Percentiles rank a stretch among this genome's conserved stretches.
These are phyloP conservation scores for Coniochaeta sp. DNA, from an alignment of 2,329 filamentous ascomycete species.

Conservation along the genomic window DNA sequence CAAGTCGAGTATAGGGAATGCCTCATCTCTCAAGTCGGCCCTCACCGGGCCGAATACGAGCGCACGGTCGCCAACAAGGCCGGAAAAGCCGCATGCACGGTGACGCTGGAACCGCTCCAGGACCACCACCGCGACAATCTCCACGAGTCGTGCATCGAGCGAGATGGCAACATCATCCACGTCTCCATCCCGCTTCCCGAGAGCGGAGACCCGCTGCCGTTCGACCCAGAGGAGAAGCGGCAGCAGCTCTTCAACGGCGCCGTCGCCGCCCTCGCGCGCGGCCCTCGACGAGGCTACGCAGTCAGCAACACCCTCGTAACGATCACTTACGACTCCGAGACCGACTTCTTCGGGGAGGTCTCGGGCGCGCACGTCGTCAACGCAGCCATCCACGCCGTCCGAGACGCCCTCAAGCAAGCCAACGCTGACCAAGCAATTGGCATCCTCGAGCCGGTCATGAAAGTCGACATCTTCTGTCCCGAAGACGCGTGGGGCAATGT, in stretches of 20 bases:
- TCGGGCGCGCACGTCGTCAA: slow-evolving; percentile 62
- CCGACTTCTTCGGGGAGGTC: slow-evolving; percentile 63
- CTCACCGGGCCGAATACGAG: slow-evolving; percentile 62
- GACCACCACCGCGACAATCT: slow-evolving; percentile 24
- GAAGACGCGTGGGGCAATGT: slow-evolving; percentile 75
- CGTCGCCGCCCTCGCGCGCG: slow-evolving; percentile 75
- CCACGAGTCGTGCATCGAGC: slow-evolving; percentile 35
- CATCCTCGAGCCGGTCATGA: slow-evolving; percentile 92
- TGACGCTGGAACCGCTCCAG: slow-evolving; percentile 55
- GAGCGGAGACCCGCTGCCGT: slow-evolving; percentile 38
- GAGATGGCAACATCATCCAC: slow-evolving; percentile 64
- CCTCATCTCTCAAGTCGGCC: slow-evolving; percentile 48
- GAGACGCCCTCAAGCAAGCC: slow-evolving; percentile 59
- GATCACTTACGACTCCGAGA: slow-evolving; percentile 58
- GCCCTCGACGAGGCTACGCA: slow-evolving; percentile 73
- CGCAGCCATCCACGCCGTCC: slow-evolving; percentile 55
- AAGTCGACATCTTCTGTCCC: slow-evolving; percentile 76
- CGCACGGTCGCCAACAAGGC: slow-evolving; percentile 72
- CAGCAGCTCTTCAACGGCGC: slow-evolving; percentile 70
- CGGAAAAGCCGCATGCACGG: slow-evolving; percentile 71
- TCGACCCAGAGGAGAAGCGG: slow-evolving; percentile 42
- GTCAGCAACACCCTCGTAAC: slow-evolving; percentile 68
- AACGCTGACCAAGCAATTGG: slow-evolving; percentile 47
- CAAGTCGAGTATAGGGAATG: slow-evolving; percentile 94
- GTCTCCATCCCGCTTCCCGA: slow-evolving; percentile 46